A percentile compares a stretch with the other conserved stretches of the same genome.
phyloP scores from a whole-genome alignment of 208 protist genomes.

The Willaertia magna region DNA sequence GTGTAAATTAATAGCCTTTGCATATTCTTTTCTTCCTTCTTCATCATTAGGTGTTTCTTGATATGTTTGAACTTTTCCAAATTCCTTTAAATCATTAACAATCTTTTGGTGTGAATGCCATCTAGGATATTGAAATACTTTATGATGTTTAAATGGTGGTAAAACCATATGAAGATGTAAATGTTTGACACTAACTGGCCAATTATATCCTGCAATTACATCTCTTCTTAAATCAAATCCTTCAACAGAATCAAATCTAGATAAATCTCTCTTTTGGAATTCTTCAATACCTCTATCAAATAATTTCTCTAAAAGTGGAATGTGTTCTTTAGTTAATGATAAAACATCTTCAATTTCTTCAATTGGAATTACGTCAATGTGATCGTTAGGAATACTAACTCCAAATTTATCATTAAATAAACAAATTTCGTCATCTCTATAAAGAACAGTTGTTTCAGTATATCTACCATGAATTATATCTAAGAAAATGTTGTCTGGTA shows the following conservation, averaged over 20 bases:
- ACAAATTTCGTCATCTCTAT: neutral
- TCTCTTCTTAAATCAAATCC: neutral
- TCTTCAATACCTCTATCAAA: neutral
- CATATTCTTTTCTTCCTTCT: neutral
- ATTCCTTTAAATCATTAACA: neutral
- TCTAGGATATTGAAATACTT: neutral
- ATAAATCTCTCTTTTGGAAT: neutral
- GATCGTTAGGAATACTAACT: neutral
- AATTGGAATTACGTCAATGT: conserved; percentile 7
- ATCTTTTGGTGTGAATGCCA: neutral
- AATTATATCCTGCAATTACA: neutral
- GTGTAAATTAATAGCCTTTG: neutral
- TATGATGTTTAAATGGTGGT: conserved; percentile 1
- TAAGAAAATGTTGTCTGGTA: conserved; percentile 1
- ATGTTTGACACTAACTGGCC: conserved; percentile 3
- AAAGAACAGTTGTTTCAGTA: neutral
- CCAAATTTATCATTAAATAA: conserved; percentile 5
- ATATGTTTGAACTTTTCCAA: neutral
- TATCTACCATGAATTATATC: neutral
- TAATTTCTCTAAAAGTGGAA: neutral
- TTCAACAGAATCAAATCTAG: neutral
- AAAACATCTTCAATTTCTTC: neutral
- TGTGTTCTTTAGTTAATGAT: neutral
- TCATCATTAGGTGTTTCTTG: neutral
- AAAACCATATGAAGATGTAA: conserved; percentile 8